phyloP scores from a whole-genome alignment of 2,329 filamentous ascomycete genomes.

The Hymenoscyphus repandus region DNA sequence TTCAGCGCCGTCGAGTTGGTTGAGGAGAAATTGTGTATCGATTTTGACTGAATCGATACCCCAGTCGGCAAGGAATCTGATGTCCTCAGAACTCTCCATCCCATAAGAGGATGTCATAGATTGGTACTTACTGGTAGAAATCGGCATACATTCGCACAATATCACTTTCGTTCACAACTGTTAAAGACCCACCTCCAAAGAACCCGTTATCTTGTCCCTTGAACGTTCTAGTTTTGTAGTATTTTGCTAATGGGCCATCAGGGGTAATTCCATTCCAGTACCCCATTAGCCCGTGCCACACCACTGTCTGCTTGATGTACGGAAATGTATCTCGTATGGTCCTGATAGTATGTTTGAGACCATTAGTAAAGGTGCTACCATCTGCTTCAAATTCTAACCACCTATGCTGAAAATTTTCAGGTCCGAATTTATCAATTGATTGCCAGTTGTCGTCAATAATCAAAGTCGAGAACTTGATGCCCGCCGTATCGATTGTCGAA shows the following conservation, averaged over 20 bases:
- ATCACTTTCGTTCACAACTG: constrained; percentile 9
- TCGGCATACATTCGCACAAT: too few relatives aligned
- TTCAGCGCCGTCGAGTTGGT: too few relatives aligned
- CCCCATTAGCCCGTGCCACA: constrained; percentile 17
- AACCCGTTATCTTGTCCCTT: constrained; percentile 12
- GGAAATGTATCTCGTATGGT: constrained; percentile 7
- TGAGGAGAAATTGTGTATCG: too few relatives aligned
- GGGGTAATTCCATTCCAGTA: constrained; percentile 15
- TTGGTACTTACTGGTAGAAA: too few relatives aligned
- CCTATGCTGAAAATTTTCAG: constrained; percentile 10
- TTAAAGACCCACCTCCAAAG: constrained; percentile 10
- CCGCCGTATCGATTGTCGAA: too few relatives aligned
- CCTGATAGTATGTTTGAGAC: constrained; percentile 7
- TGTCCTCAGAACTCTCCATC: too few relatives aligned
- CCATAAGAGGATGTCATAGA: too few relatives aligned
- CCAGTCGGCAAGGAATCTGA: too few relatives aligned
- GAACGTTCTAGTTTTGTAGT: constrained; percentile 8
- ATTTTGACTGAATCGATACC: too few relatives aligned
- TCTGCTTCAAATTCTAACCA: constrained; percentile 14
- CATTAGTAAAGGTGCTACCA: constrained; percentile 8
- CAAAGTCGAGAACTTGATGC: constrained; percentile 12
- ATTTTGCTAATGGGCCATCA: constrained; percentile 6
- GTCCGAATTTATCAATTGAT: constrained; percentile 6
- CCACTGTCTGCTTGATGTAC: constrained; percentile 13
- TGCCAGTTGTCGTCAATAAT: constrained; percentile 21